These are phyloP conservation scores for Daldinia decipiens DNA, from an alignment of 495 filamentous ascomycete genomes.

Conservation along the genomic window DNA sequence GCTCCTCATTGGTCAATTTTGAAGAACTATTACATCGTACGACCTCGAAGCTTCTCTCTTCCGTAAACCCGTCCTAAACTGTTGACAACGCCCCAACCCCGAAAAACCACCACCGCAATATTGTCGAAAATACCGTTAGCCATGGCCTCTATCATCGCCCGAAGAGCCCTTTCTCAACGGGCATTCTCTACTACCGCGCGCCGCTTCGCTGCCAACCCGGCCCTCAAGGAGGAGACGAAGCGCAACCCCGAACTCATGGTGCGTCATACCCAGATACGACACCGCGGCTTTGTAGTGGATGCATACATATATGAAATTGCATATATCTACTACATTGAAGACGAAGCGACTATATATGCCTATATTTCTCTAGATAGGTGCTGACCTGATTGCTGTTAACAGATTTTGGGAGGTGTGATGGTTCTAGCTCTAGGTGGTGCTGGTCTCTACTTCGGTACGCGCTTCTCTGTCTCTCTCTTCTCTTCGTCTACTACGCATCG, in stretches of 20 bases:
- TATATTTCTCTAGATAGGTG: background rate
- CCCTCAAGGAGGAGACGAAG: slow-evolving; percentile 60
- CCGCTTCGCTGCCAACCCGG: slow-evolving; percentile 54
- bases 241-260: slow-evolving; percentile 64
- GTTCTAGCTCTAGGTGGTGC: slow-evolving; percentile 84
- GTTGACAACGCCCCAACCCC: background rate
- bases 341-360: background rate
- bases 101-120: background rate
- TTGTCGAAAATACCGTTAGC: slow-evolving; percentile 27
- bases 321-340: background rate
- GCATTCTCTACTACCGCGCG: slow-evolving; percentile 58
- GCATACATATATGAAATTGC: background rate
- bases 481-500: background rate
- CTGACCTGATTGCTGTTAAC: slow-evolving; percentile 38
- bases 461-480: slow-evolving; percentile 15
- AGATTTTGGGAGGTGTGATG: slow-evolving; percentile 95
- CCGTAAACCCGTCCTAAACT: slow-evolving; percentile 8
- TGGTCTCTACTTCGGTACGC: slow-evolving; percentile 83
- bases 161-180: slow-evolving; percentile 51
- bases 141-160: slow-evolving; percentile 61
- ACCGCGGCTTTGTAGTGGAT: background rate
- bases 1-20: slow-evolving; percentile 35
- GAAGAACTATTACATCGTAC: slow-evolving; percentile 27
- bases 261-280: slow-evolving; percentile 48
- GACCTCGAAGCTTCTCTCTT: slow-evolving; percentile 27